phyloP scores from a whole-genome alignment of 2,329 filamentous ascomycete species.

The Hymenoscyphus occultus region DNA sequence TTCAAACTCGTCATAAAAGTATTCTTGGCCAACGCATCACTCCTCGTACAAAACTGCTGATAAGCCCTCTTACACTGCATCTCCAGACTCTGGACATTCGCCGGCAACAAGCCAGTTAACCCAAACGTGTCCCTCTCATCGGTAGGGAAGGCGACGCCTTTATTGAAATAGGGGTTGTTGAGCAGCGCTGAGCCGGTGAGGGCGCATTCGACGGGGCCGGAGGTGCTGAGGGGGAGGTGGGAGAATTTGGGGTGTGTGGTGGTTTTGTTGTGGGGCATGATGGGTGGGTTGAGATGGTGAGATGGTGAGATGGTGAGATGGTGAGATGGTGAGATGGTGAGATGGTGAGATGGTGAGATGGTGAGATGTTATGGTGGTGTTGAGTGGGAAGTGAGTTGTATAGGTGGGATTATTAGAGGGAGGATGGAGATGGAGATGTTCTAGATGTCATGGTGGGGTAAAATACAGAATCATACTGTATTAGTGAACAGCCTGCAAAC shows the following conservation, averaged over 20 bases:
- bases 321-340: not conserved
- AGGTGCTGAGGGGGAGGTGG: constrained; percentile 47
- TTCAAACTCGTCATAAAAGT: constrained; percentile 84
- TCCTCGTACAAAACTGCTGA: constrained; percentile 66
- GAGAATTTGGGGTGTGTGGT: constrained; percentile 32
- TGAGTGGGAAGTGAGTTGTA: not conserved
- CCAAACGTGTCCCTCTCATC: constrained; percentile 69
- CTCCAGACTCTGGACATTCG: constrained; percentile 69
- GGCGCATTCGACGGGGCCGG: constrained; percentile 49
- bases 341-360: not conserved
- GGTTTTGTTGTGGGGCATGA: constrained; percentile 19
- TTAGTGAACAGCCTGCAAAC: too few relatives aligned
- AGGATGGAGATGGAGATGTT: too few relatives aligned
- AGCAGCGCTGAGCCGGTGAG: constrained; percentile 54
- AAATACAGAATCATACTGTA: too few relatives aligned
- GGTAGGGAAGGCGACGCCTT: constrained; percentile 72
- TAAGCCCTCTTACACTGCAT: constrained; percentile 77
- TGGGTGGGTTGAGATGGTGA: not conserved
- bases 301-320: too few relatives aligned
- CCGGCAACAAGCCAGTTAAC: constrained; percentile 70
- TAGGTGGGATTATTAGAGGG: not conserved
- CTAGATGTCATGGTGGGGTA: too few relatives aligned
- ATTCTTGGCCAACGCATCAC: constrained; percentile 73
- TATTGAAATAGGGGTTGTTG: constrained; percentile 71
- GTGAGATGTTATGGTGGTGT: not conserved